Conservation (phyloP, 1,284 basidiomycete genomes). For the Irpex lacteus region DNA sequence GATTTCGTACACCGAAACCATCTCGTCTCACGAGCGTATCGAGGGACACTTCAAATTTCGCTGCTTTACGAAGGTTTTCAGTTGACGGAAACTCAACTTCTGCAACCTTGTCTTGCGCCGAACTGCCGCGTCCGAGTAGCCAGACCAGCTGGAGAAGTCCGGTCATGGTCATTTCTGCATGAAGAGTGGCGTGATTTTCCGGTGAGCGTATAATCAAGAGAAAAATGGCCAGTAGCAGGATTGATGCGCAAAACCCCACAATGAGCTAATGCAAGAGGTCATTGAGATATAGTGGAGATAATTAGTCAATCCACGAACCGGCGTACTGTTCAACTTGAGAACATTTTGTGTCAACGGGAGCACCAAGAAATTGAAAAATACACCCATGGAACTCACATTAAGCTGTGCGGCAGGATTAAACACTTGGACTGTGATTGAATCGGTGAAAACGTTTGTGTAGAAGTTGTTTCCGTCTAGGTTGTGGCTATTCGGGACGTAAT, state of each 20-base stretch:
- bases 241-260: neutral
- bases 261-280: neutral
- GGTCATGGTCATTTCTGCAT: neutral
- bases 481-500: neutral
- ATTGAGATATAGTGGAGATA: neutral
- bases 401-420: neutral
- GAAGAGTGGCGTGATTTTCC: neutral
- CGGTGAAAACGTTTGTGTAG: neutral
- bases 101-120: neutral
- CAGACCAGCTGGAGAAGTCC: neutral
- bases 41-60: neutral
- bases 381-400: neutral
- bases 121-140: neutral
- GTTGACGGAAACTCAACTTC: neutral
- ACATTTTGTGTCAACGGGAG: neutral
- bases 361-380: neutral
- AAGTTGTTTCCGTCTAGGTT: neutral
- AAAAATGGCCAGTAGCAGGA: neutral
- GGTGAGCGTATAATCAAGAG: neutral
- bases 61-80: neutral
- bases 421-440: neutral
- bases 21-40: neutral
- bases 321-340: neutral
- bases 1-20: no score
- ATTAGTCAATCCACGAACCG: neutral